Conservation (phyloP, 2,329 filamentous ascomycete species). For the Madurella fahalii region DNA sequence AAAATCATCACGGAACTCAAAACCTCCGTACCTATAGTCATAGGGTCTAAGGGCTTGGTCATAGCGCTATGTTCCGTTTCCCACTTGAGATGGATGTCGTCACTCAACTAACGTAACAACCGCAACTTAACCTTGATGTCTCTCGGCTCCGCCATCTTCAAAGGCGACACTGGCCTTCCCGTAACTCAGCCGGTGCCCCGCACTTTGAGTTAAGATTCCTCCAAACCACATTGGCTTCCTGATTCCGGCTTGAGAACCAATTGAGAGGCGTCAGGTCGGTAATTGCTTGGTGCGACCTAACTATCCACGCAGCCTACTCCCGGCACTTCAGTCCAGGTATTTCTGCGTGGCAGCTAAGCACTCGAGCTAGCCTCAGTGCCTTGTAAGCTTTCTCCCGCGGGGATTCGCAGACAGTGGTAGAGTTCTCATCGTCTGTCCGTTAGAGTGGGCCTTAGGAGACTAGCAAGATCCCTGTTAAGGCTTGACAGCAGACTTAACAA, state of each 20-base stretch:
- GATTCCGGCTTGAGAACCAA: background rate
- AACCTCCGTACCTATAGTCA: background rate
- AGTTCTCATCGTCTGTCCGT: background rate
- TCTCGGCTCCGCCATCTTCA: background rate
- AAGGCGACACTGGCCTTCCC: too few species aligned
- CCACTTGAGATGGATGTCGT: background rate
- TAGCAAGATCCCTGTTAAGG: background rate
- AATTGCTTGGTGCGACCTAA: background rate
- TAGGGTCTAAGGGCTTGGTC: background rate
- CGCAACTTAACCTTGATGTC: background rate
- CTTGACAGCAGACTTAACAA: background rate
- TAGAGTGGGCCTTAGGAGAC: too few species aligned
- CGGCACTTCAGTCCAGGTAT: background rate
- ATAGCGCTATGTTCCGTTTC: background rate
- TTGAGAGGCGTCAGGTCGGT: background rate
- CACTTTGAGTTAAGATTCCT: background rate
- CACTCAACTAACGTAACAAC: background rate
- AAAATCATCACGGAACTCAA: background rate
- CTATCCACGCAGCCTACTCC: background rate
- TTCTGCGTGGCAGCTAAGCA: background rate
- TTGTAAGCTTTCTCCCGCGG: background rate
- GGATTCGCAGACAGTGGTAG: background rate
- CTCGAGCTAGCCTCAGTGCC: background rate
- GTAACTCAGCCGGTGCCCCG: background rate
- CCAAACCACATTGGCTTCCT: background rate